Percentiles rank a stretch among this genome's conserved stretches.
These are phyloP conservation scores for Anastatica hierochuntica DNA, from an alignment of 345 rosid species.

Conservation along the genomic window DNA sequence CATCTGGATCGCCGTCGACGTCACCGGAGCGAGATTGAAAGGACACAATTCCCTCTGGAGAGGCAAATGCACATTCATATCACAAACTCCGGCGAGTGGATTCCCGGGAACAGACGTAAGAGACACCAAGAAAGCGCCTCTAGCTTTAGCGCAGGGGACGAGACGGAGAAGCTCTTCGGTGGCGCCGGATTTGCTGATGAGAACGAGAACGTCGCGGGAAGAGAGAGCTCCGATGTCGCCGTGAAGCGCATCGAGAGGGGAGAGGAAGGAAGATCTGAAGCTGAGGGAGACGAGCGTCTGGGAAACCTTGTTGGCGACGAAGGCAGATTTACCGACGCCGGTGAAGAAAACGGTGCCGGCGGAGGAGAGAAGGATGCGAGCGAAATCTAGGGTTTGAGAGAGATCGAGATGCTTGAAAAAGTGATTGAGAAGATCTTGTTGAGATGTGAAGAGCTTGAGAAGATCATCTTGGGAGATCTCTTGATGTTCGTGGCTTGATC, in stretches of 20 bases:
- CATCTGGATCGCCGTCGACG: slow-evolving; percentile 98
- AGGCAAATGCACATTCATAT: slow-evolving; percentile 82
- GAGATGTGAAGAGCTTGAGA: slow-evolving; percentile 70
- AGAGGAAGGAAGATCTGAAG: slow-evolving; percentile 61
- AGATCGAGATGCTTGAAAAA: slow-evolving; percentile 80
- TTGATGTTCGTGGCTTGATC: background rate
- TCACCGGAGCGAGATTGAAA: slow-evolving; percentile 89
- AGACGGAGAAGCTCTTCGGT: slow-evolving; percentile 85
- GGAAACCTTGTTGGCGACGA: slow-evolving; percentile 88
- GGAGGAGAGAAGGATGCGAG: slow-evolving; percentile 50
- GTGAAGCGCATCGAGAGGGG: slow-evolving; percentile 89
- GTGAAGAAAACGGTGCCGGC: slow-evolving; percentile 73
- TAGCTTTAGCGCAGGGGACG: slow-evolving; percentile 84
- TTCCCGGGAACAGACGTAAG: slow-evolving; percentile 74
- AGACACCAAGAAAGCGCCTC: slow-evolving; percentile 58
- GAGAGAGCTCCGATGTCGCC: slow-evolving; percentile 82
- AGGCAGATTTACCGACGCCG: slow-evolving; percentile 93
- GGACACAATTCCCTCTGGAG: slow-evolving; percentile 87
- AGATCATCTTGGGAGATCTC: slow-evolving; percentile 48
- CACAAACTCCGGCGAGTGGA: slow-evolving; percentile 50
- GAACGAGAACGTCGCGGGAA: slow-evolving; percentile 49
- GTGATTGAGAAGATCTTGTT: slow-evolving; percentile 81
- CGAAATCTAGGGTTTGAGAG: slow-evolving; percentile 61
- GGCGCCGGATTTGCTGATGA: slow-evolving; percentile 75
- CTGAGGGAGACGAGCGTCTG: slow-evolving; percentile 82